phyloP scores from a whole-genome alignment of 768 basidiomycete genomes.

The Auricularia cornea region DNA sequence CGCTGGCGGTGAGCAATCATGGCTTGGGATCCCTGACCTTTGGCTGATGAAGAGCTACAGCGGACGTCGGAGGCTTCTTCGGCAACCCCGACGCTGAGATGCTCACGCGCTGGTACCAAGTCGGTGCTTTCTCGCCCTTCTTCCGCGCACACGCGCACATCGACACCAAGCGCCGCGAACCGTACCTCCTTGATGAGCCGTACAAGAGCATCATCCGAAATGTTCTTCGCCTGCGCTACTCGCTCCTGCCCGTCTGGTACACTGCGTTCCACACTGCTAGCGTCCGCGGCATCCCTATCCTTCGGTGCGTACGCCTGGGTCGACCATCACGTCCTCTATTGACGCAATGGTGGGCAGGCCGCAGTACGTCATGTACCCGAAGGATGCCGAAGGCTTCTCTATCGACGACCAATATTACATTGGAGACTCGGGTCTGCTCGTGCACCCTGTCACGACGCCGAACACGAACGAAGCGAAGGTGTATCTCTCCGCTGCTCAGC shows the following conservation, averaged over 20 bases:
- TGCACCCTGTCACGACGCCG: constrained; percentile 80
- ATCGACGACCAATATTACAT: constrained; percentile 95
- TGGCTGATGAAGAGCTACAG: constrained; percentile 43
- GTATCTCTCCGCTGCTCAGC: constrained; percentile 75
- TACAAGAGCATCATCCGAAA: constrained; percentile 77
- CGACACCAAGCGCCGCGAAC: constrained; percentile 95
- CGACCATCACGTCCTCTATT: not conserved
- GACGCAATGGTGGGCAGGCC: constrained; percentile 43
- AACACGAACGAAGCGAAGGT: constrained; percentile 61
- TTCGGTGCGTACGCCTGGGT: constrained; percentile 47
- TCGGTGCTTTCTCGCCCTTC: constrained; percentile 92
- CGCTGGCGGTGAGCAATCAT: constrained; percentile 61
- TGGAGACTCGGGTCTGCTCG: constrained; percentile 78
- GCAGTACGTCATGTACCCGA: constrained; percentile 92
- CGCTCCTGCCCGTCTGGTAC: constrained; percentile 90
- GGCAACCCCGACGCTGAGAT: constrained; percentile 93
- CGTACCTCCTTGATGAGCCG: constrained; percentile 85
- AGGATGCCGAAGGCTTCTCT: constrained; percentile 75
- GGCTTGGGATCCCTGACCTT: not conserved
- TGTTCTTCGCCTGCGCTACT: constrained; percentile 73
- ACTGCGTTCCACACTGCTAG: constrained; percentile 92
- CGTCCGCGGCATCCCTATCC: constrained; percentile 69
- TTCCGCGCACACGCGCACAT: constrained; percentile 98
- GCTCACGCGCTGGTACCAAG: constrained; percentile 95
- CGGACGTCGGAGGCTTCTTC: constrained; percentile 98